Evolutionary conservation across 257 asterid species (phyloP), one percentile per base, ranked within the genome.

Genomic region (Nyctanthes arbortristis): DNA sequence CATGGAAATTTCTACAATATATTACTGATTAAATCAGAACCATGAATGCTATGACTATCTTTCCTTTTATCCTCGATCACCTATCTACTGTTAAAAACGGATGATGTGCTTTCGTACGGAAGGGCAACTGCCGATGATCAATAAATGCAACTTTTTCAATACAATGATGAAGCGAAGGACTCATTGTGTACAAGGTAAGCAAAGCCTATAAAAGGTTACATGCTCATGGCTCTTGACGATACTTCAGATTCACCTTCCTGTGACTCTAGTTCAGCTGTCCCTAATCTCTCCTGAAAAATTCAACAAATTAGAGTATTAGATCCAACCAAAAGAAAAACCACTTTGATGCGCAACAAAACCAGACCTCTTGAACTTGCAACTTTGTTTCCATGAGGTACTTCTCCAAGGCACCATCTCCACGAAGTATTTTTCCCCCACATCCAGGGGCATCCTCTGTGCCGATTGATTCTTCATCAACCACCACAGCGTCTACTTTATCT

Each of bases 401-500:
- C 71, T 83, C 88, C 74, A 92, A 71, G 75, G 93, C 86, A 73
- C 92, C 90, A 27, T 87, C 87, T 35, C 96, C 97, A 12, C 76
- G 73, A 47, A 92, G 97, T 68, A 92, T 43, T 77, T 92, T 92
- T 4, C 87, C 97, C 32, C 93, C 96, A 79, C 88, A 83, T 36
- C 96, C 96, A 72, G 83, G 79, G 67, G 33, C 72, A 62, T 81
- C 78, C 49, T 36, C 61, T 29, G 78, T 76, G 43, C 96, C 96
- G 33, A 92, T 81, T 1, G 97, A 92, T 66, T 87, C 96, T 59
- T 86, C 93, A 49, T 92, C 97, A 29, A 92, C 84, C 70, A 92
- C 89, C 68, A 89, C 93, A 14, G 87, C 95, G 58, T 87, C 96
- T 70, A 92, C 81, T 76, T 79, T 84, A 39, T 87, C 90, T 56